A percentile compares a stretch with the other conserved stretches of the same genome.
phyloP scores from a whole-genome alignment of 805 yeast genomes.

The Saccharomycopsis sp. region DNA sequence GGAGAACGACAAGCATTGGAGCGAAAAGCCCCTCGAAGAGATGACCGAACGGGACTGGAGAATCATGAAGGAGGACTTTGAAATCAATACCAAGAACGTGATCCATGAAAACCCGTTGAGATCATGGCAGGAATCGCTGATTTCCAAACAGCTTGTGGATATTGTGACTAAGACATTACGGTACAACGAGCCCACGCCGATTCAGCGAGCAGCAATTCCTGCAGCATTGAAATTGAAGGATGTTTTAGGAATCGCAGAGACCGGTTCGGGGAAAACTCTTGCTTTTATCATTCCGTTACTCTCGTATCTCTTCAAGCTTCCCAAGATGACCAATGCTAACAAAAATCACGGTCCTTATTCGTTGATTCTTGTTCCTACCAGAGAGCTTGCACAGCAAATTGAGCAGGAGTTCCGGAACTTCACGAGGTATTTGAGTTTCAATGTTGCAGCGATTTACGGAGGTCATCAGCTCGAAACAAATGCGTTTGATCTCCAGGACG shows the following conservation, averaged over 20 bases:
- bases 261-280: conserved; percentile 94
- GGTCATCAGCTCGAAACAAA: conserved; percentile 83
- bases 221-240: conserved; percentile 54
- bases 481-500: conserved; percentile 47
- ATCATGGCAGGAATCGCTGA: conserved; percentile 59
- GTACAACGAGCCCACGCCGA: conserved; percentile 74
- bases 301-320: conserved; percentile 43
- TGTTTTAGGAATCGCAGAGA: conserved; percentile 85
- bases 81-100: conserved; percentile 49
- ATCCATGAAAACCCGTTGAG: conserved; percentile 51
- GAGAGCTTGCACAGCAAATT: conserved; percentile 90
- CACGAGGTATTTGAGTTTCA: conserved; percentile 32
- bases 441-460: conserved; percentile 70
- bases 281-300: conserved; percentile 74
- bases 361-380: conserved; percentile 80
- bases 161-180: conserved; percentile 35
- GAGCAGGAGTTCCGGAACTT: conserved; percentile 57
- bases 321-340: conserved; percentile 22
- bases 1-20: conserved; percentile 45
- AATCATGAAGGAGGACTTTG: conserved; percentile 70
- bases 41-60: conserved; percentile 91
- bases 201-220: conserved; percentile 86
- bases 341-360: conserved; percentile 66
- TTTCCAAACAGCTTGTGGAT: conserved; percentile 38
- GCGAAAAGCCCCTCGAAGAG: conserved; percentile 48